Base-by-base conservation (phyloP, 2,329 filamentous ascomycete genomes). In the Beauveria pseudobassiana region DNA sequence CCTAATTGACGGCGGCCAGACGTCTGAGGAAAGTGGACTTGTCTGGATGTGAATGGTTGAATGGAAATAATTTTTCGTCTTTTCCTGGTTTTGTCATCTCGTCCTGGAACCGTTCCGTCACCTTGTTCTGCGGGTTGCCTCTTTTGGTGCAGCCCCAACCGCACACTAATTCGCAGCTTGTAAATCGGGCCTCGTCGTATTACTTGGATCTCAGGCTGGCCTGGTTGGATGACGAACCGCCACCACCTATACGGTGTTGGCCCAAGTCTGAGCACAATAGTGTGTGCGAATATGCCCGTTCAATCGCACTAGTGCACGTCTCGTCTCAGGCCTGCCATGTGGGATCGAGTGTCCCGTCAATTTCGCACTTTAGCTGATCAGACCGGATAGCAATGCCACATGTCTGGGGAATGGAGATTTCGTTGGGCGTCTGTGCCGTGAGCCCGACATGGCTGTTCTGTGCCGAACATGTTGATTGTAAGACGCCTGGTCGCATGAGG, bases 321-420 rank as follows among this genome's bases (percentile, higher is more conserved):
- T 49, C 55, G 55, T 58, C 55, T 58, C 55, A 58, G 55, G 55
- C 49, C 26, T 26, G 16, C 22, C 18, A 38, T 48, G 43, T 58
- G 45, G 34, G 10, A 18, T 26, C 45, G 22, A 18, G 14, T n/a
- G 9, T 38, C 5, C 34, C 6, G 24, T 49, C 43, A 52, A 28
- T 24, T 40, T 24, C 22, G 50, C 26, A 51, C 30, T 34, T 51
- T 14, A 38, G 34, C 34, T 38, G 34, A 45, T 34, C 30, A 26
- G 28, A 18, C 28, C 24, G 28, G 20, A 40, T 16, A 42, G 43
- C 14, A 28, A 22, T 18, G 42, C 30, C 30, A 38, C n/a, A 24
- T 18, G 56, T 59, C 48, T 51, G 28, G 46, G 22, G 51, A 40
- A 59, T 43, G 38, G 22, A 40, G 20, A 20, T 28, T 43, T 59